Percentiles rank a stretch among this genome's conserved stretches.
Conservation (phyloP, 129 eudicot species). For the Centaurea solstitialis region DNA sequence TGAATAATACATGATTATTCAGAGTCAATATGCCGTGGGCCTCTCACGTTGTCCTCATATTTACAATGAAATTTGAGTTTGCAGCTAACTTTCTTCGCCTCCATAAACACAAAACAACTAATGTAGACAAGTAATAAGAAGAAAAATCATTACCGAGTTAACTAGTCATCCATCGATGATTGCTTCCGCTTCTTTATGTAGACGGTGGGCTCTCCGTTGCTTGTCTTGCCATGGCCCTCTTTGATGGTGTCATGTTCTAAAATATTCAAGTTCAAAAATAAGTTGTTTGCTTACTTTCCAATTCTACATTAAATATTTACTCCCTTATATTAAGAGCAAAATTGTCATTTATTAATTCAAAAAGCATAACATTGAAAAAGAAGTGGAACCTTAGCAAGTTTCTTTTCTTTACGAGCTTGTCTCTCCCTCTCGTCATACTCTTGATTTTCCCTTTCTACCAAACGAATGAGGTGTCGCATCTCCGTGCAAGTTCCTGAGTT, state of each 20-base stretch:
- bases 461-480: slow-evolving; percentile 94
- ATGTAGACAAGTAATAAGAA: neutral
- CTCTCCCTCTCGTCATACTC: slow-evolving; percentile 98
- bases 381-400: slow-evolving; percentile 72
- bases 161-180: slow-evolving; percentile 83
- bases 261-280: neutral
- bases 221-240: slow-evolving; percentile 75
- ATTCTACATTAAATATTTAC: neutral
- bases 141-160: slow-evolving; percentile 47
- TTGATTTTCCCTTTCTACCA: slow-evolving; percentile 95
- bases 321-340: neutral
- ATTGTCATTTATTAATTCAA: neutral
- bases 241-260: slow-evolving; percentile 76
- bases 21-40: no score
- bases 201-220: slow-evolving; percentile 84
- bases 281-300: neutral
- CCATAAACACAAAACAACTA: neutral
- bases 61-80: no score
- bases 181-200: slow-evolving; percentile 78
- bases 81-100: no score
- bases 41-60: no score
- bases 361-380: neutral
- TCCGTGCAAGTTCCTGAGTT: slow-evolving; percentile 94
- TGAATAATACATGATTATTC: no score
- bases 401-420: slow-evolving; percentile 98